Conservation (phyloP, 345 rosid genomes). For the Erodium maritimum region DNA sequence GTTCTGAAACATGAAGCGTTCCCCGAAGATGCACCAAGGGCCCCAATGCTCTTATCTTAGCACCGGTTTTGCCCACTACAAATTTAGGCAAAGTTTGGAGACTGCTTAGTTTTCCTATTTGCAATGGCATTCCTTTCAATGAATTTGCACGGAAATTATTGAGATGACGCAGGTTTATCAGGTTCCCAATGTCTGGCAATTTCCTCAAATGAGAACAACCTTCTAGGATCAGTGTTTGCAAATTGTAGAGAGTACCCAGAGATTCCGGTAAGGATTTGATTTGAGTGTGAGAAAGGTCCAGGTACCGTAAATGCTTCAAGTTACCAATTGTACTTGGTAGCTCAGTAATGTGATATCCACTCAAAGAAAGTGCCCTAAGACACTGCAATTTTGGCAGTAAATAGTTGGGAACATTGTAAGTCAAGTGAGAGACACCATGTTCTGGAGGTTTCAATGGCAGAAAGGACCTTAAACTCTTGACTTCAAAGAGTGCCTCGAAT, state of each 20-base stretch:
- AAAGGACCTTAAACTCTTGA: conserved; percentile 13
- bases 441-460: conserved; percentile 1
- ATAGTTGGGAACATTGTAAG: conserved; percentile 5
- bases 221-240: conserved; percentile 17
- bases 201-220: conserved; percentile 9
- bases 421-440: conserved; percentile 7
- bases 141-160: conserved; percentile 8
- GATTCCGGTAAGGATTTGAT: conserved; percentile 13
- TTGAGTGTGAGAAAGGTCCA: conserved; percentile 11
- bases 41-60: conserved; percentile 11
- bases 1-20: conserved; percentile 7
- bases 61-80: conserved; percentile 12
- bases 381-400: conserved; percentile 2
- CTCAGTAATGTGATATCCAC: conserved; percentile 10
- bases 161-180: conserved; percentile 17
- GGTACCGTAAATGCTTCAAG: conserved; percentile 14
- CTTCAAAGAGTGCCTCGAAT: conserved; percentile 1
- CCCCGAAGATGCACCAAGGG: conserved; percentile 15
- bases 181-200: conserved; percentile 13
- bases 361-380: conserved; percentile 15
- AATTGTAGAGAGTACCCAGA: conserved; percentile 9
- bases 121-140: conserved; percentile 15
- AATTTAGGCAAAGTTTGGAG: conserved; percentile 13
- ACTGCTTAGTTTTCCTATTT: conserved; percentile 10
- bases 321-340: conserved; percentile 10